These are phyloP conservation scores for Anaeromyces robustus DNA, from an alignment of 192 early-diverging fungal genomes.

Conservation along the genomic window DNA sequence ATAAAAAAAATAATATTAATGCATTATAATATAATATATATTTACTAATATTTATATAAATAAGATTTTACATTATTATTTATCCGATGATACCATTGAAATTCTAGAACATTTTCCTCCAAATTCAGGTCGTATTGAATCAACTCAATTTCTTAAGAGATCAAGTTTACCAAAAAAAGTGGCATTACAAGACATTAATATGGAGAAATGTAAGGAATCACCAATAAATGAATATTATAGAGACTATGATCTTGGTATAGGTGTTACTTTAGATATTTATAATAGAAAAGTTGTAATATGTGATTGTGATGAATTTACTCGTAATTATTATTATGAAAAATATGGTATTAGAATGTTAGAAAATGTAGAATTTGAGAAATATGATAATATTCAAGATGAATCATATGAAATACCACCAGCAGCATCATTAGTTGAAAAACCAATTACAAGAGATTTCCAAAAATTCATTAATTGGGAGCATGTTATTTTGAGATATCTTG, in stretches of 20 bases:
- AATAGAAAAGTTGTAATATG: background rate
- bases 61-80: slow-evolving; percentile 3
- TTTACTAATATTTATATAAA: too few species aligned
- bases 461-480: background rate
- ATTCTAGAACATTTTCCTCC: background rate
- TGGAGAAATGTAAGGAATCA: background rate
- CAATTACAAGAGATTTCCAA: background rate
- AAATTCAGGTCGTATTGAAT: background rate
- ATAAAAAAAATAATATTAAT: too few species aligned
- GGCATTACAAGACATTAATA: background rate
- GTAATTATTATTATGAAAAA: slow-evolving; percentile 1
- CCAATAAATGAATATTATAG: slow-evolving; percentile 1
- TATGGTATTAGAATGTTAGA: slow-evolving; percentile 1
- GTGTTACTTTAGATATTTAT: slow-evolving; percentile 3
- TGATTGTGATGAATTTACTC: slow-evolving; percentile 8
- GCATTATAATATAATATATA: too few species aligned
- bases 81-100: slow-evolving; percentile 2
- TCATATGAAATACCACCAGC: background rate
- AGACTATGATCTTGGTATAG: slow-evolving; percentile 2
- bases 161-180: background rate
- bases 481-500: background rate
- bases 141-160: slow-evolving; percentile 2
- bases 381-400: background rate
- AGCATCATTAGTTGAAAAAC: background rate
- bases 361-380: background rate